Percentiles rank a stretch among this genome's conserved stretches.
Conservation (phyloP, 1,139 yeast genomes). For the Saccharomycopsis phalli region DNA sequence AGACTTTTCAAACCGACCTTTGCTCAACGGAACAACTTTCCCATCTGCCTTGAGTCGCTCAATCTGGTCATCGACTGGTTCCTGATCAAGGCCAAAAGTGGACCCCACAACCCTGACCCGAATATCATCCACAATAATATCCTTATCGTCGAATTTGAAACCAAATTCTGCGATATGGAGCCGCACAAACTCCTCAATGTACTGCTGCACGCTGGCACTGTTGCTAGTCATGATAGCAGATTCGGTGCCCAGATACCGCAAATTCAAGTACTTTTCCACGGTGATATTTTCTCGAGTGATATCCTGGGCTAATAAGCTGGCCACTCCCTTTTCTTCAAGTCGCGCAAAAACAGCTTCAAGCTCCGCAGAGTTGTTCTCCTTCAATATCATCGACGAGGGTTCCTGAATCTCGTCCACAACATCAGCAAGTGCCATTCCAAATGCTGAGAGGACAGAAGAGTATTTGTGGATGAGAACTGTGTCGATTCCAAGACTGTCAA, state of each 20-base stretch:
- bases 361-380: conserved; percentile 27
- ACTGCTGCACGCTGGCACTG: conserved; percentile 22
- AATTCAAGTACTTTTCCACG: conserved; percentile 59
- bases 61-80: conserved; percentile 33
- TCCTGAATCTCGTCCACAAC: conserved; percentile 56
- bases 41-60: conserved; percentile 14
- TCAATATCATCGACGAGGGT: conserved; percentile 38
- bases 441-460: conserved; percentile 47
- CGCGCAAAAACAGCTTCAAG: conserved; percentile 24
- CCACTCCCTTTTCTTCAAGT: conserved; percentile 29
- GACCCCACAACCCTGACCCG: conserved; percentile 65
- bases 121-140: conserved; percentile 71
- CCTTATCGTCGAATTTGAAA: conserved; percentile 47
- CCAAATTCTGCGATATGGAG: conserved; percentile 65
- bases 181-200: conserved; percentile 31
- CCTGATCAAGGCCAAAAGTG: conserved; percentile 27
- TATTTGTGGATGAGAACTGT: conserved; percentile 42
- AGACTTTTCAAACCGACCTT: conserved; percentile 27
- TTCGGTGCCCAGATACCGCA: conserved; percentile 84
- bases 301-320: conserved; percentile 39
- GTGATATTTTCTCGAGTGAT: conserved; percentile 31
- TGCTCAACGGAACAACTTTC: conserved; percentile 21
- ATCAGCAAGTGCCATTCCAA: conserved; percentile 49
- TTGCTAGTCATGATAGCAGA: conserved; percentile 64
- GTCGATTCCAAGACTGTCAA: conserved; percentile 35